These are phyloP conservation scores for Globisporangium cederbergense DNA, from an alignment of 352 stramenopile species.

Conservation along the genomic window DNA sequence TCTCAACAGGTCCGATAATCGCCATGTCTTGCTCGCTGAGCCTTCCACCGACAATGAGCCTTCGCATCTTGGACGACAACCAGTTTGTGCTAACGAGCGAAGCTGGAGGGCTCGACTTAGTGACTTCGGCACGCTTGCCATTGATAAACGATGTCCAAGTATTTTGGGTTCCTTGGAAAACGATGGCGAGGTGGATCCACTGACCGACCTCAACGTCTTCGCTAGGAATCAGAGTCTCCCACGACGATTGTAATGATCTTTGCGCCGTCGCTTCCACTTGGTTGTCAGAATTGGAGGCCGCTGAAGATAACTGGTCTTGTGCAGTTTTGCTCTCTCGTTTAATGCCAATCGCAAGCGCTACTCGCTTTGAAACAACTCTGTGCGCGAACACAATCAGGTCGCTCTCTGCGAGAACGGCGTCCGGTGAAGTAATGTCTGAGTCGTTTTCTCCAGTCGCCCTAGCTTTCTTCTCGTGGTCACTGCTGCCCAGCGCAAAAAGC, in stretches of 20 bases:
- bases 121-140: not conserved
- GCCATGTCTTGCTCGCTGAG: slow-evolving; percentile 5
- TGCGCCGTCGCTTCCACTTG: not conserved
- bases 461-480: not conserved
- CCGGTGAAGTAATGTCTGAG: not conserved
- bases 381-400: slow-evolving; percentile 7
- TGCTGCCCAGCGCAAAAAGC: slow-evolving; percentile 6
- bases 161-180: not conserved
- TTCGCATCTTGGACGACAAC: not conserved
- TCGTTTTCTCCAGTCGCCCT: not conserved
- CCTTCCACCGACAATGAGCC: slow-evolving; percentile 1
- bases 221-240: not conserved
- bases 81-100: not conserved
- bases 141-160: not conserved
- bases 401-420: not conserved
- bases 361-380: not conserved
- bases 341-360: not conserved
- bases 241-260: not conserved
- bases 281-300: not conserved
- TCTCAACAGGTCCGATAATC: not conserved
- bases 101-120: not conserved
- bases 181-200: slow-evolving; percentile 10
- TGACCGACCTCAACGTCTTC: not conserved
- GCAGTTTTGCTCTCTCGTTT: no score
- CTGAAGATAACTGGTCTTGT: not conserved